Evolutionary conservation across 768 basidiomycete species (phyloP), one percentile per base, ranked within the genome.

Genomic region (Gymnopilus dilepis): DNA sequence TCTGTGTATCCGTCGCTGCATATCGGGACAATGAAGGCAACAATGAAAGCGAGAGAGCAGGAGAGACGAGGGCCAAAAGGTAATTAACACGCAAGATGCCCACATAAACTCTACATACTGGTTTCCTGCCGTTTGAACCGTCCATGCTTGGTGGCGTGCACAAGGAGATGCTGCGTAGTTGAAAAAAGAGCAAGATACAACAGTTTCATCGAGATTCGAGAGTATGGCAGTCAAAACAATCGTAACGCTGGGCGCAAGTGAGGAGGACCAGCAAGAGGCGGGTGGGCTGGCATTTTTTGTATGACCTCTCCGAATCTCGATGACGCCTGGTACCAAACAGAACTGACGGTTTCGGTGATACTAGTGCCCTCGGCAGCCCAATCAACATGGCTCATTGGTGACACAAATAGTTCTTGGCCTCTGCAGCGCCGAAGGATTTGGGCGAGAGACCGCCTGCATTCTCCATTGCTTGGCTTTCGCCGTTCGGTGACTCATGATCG

Each of bases 1-100:
- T 80, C 7, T 72, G 69, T 6, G 84, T 81, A 17, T 75, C 77
- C 51, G 69, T 75, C 30, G 74, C 80, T 42, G 34, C 86, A 71
- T 6, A 86, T 31, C 2, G 82, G 37, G 22, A 60, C 61, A 30
- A 63, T 62, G 45, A 57, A 28, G 17, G 43, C n/a, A 45, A 13
- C 15, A 9, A n/a, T 21, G 15, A 24, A 26, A 26, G 21, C 15
- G 31, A 50, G 47, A n/a, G 28, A 31, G 2, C 31, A 7, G 19
- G 22, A 13, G 21, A 13, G 28, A 26, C 28, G 12, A 17, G 47
- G 47, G 28, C 6, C 19, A 13, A 47, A 24, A 24, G 43, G 43
- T 24, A 24, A 12, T 21, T n/a, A n/a, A n/a, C n/a, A n/a, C n/a
- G n/a, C n/a, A n/a, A n/a, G n/a, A 47, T 13, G 15, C 15, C 13